phyloP scores from a whole-genome alignment of 192 early-diverging fungal genomes.

The Coemansia sp. region DNA sequence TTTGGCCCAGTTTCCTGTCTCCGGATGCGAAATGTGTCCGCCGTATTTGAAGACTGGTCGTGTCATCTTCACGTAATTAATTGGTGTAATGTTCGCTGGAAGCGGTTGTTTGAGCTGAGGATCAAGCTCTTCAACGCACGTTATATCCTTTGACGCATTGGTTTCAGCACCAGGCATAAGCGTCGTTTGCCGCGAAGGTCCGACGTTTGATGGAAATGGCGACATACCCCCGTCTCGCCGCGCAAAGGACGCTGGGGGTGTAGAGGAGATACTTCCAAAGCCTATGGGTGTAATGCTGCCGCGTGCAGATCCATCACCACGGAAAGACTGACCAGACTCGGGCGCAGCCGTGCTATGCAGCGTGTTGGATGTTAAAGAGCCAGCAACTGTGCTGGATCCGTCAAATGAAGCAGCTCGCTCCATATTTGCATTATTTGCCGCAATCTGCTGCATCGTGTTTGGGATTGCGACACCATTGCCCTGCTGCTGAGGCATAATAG shows the following conservation, averaged over 20 bases:
- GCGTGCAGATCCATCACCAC: conserved; percentile 1
- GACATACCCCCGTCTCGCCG: conserved; percentile 44
- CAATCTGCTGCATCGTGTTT: conserved; percentile 10
- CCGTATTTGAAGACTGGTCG: conserved; percentile 51
- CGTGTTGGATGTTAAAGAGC: conserved; percentile 12
- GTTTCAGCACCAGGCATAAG: not conserved
- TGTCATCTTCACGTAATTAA: conserved; percentile 53
- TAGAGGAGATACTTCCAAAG: conserved; percentile 37
- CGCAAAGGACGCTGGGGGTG: conserved; percentile 35
- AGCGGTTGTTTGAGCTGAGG: conserved; percentile 25
- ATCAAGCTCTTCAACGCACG: conserved; percentile 36
- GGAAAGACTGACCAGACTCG: conserved; percentile 14
- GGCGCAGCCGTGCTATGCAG: conserved; percentile 2
- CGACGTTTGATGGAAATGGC: conserved; percentile 51
- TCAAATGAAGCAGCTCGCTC: conserved; percentile 42
- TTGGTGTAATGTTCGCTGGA: conserved; percentile 43
- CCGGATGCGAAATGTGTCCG: conserved; percentile 45
- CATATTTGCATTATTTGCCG: conserved; percentile 1
- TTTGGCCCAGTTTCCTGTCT: conserved; percentile 54
- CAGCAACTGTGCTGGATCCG: conserved; percentile 15
- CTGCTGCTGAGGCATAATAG: conserved; percentile 12
- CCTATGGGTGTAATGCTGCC: conserved; percentile 23
- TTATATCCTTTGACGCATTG: conserved; percentile 3
- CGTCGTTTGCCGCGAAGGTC: conserved; percentile 19
- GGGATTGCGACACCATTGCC: conserved; percentile 15